Percentiles rank a stretch among this genome's conserved stretches.
Evolutionary conservation across 345 rosid genomes (phyloP).

Genomic region (Melaleuca quinquenervia): DNA sequence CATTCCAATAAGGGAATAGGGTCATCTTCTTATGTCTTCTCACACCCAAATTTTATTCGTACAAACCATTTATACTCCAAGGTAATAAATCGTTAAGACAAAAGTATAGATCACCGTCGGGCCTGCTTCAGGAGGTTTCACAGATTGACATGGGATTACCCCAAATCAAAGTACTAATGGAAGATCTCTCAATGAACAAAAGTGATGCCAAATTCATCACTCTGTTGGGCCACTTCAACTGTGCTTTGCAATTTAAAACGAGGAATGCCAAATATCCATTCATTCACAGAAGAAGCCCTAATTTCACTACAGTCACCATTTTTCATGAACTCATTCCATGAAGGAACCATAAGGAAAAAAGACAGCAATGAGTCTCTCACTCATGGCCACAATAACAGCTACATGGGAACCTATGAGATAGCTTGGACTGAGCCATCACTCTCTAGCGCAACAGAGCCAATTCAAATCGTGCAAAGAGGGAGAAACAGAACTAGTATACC

Average conservation of each 20-base stretch:
- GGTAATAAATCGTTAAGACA: background rate
- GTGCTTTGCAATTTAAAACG: background rate
- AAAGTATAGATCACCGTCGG: background rate
- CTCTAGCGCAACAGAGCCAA: background rate
- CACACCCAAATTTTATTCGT: background rate
- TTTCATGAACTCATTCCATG: background rate
- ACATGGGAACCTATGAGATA: background rate
- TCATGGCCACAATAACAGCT: background rate
- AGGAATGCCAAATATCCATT: background rate
- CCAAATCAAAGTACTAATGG: background rate
- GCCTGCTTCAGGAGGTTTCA: background rate
- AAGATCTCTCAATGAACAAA: background rate
- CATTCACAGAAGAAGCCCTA: background rate
- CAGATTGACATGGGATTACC: background rate
- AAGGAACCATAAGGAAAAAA: background rate
- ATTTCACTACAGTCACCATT: background rate
- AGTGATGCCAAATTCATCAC: background rate
- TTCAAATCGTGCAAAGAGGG: background rate
- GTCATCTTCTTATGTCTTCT: background rate
- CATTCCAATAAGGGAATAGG: background rate
- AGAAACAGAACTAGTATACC: conserved; percentile 24
- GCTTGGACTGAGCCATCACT: background rate
- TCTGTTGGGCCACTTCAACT: background rate
- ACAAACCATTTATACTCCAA: background rate
- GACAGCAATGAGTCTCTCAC: background rate